Evolutionary conservation across 345 rosid genomes (phyloP).

Genomic region (Gossypium mustelinum): DNA sequence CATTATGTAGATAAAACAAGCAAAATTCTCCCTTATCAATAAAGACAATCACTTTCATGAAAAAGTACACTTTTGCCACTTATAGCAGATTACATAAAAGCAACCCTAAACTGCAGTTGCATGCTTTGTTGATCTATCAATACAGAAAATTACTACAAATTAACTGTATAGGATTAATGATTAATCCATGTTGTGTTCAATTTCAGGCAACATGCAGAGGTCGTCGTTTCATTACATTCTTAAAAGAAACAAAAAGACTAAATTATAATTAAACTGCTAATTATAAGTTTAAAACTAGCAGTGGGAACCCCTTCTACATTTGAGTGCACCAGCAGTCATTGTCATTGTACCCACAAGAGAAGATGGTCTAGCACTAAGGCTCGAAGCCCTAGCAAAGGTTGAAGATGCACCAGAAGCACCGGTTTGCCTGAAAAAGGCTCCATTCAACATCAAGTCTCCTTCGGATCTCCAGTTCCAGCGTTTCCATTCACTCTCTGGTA

Average conservation of each 20-base stretch:
- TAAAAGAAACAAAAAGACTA: neutral
- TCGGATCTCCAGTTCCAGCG: constrained; percentile 76
- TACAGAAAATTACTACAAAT: neutral
- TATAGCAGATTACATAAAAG: neutral
- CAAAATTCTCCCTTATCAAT: neutral
- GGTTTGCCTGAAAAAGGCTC: constrained; percentile 59
- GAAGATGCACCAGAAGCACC: constrained; percentile 51
- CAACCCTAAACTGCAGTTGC: neutral
- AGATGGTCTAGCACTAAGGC: constrained; percentile 71
- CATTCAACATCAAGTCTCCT: constrained; percentile 66
- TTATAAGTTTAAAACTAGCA: constrained; percentile 29
- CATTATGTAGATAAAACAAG: neutral
- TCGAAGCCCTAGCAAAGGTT: constrained; percentile 59
- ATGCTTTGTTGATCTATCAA: neutral
- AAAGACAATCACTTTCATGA: neutral
- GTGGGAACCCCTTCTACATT: constrained; percentile 50
- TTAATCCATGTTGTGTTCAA: neutral
- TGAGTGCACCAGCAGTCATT: constrained; percentile 50
- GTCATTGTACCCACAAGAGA: constrained; percentile 61
- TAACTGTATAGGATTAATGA: neutral
- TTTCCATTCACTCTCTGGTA: constrained; percentile 57
- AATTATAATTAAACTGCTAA: neutral
- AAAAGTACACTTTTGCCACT: neutral
- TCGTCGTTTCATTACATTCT: neutral
- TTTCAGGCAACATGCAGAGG: neutral